Base-by-base conservation (phyloP, 768 basidiomycete species). In the Tricholoma sp. region DNA sequence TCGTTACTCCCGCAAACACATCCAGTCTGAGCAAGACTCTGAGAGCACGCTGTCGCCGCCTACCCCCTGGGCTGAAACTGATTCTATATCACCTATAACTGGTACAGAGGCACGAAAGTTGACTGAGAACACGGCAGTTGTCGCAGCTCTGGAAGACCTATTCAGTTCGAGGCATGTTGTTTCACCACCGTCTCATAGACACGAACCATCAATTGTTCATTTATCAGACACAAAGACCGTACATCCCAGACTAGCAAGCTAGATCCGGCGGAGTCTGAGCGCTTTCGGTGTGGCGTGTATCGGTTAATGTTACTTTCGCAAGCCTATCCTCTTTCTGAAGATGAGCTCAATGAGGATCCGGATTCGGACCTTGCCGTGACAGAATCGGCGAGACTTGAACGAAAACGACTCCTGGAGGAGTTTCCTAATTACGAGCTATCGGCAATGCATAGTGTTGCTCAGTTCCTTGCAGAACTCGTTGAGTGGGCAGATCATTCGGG, bases 281-380 rank as follows among this genome's bases (percentile, higher is more conserved):
- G 61, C 33, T 68, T 68, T 34, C 61, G 56, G n/a, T 57, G 61
- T n/a, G 66, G 65, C 1, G 36, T 60, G 10, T 63, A 65, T 55
- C 59, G 62, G 9, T 54, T 63, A 41, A 61, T 64, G 59, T 58
- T 59, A 24, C 59, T 59, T 37, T 54, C 58, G 42, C 52, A 45
- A 4, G 18, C 55, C 13, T 61, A 63, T 44, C 55, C 10, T 29
- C 33, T 34, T 39, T 55, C 55, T 50, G 34, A 50, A 15, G 54
- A 45, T 11, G 52, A 39, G 15, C n/a, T 55, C 29, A 52, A 47
- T 13, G 49, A 57, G n/a, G 57, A 56, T 24, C 4, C 24, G 18
- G 44, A 56, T 24, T 24, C 24, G 18, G 44, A 44, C 17, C 8
- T 39, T 6, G 29, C 32, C 12, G 36, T 39, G 41, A 47, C 15